Conservation (phyloP, 352 stramenopile species). For the Pythium diclinum region DNA sequence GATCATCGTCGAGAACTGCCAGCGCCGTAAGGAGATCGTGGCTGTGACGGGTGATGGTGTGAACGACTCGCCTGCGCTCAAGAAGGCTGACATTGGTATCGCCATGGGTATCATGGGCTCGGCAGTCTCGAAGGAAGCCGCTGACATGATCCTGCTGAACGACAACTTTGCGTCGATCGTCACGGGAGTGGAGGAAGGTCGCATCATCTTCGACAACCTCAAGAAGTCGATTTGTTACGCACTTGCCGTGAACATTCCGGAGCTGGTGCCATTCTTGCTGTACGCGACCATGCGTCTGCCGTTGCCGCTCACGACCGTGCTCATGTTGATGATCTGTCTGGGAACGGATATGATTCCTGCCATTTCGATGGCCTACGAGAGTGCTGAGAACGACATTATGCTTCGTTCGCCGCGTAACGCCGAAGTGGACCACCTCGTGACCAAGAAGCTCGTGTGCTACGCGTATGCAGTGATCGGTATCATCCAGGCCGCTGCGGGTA, state of each 20-base stretch:
- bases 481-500: slow-evolving; percentile 82
- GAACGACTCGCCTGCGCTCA: slow-evolving; percentile 96
- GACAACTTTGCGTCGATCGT: slow-evolving; percentile 98
- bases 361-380: slow-evolving; percentile 92
- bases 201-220: slow-evolving; percentile 95
- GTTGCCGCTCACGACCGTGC: slow-evolving; percentile 84
- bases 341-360: slow-evolving; percentile 91
- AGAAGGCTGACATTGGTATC: slow-evolving; percentile 96
- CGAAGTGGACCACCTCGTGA: slow-evolving; percentile 85
- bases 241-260: slow-evolving; percentile 89
- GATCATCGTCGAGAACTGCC: slow-evolving; percentile 92
- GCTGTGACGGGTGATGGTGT: slow-evolving; percentile 98
- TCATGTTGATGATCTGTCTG: slow-evolving; percentile 92
- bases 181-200: slow-evolving; percentile 91
- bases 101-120: slow-evolving; percentile 98
- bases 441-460: slow-evolving; percentile 86
- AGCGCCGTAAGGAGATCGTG: slow-evolving; percentile 84
- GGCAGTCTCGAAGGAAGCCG: slow-evolving; percentile 93
- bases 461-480: slow-evolving; percentile 88
- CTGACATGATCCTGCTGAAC: slow-evolving; percentile 95
- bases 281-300: slow-evolving; percentile 87
- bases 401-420: slow-evolving; percentile 70
- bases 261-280: slow-evolving; percentile 85
- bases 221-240: slow-evolving; percentile 94
- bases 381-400: slow-evolving; percentile 87